A percentile compares a stretch with the other conserved stretches of the same genome.
phyloP scores from a whole-genome alignment of 2,329 filamentous ascomycete genomes.

The Aspergillus phoenicis region DNA sequence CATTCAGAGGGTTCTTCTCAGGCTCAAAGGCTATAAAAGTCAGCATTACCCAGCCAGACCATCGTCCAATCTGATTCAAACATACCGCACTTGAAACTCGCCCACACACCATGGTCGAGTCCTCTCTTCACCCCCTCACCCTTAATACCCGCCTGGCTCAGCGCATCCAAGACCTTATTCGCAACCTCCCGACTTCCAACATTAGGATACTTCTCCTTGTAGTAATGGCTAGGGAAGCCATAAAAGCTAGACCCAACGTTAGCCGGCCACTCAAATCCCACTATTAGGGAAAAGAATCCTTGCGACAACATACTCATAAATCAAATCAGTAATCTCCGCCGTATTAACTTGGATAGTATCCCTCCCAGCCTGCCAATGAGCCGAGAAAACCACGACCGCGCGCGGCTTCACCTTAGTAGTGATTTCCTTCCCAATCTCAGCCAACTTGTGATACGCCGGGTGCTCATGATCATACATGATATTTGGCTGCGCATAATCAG shows the following conservation, averaged over 20 bases:
- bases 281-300: neutral
- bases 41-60: neutral
- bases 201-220: conserved; percentile 67
- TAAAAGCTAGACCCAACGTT: conserved; percentile 57
- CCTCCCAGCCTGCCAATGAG: conserved; percentile 68
- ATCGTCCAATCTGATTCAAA: conserved; percentile 8
- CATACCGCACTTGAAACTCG: conserved; percentile 61
- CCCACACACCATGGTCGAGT: conserved; percentile 76
- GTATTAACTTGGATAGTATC: conserved; percentile 66
- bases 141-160: conserved; percentile 61
- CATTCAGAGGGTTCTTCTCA: conserved; percentile 61
- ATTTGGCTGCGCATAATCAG: conserved; percentile 50
- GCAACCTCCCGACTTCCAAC: conserved; percentile 64
- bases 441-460: conserved; percentile 66
- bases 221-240: conserved; percentile 70
- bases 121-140: conserved; percentile 64
- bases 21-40: conserved; percentile 59
- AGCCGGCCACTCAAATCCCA: neutral
- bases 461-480: conserved; percentile 71
- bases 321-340: conserved; percentile 64
- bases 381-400: conserved; percentile 74
- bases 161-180: conserved; percentile 57
- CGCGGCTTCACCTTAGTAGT: conserved; percentile 69
- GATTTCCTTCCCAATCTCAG: conserved; percentile 69
- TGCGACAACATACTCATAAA: conserved; percentile 62